Evolutionary conservation across 768 basidiomycete species (phyloP).

Genomic region (Boletus tomentosulus): DNA sequence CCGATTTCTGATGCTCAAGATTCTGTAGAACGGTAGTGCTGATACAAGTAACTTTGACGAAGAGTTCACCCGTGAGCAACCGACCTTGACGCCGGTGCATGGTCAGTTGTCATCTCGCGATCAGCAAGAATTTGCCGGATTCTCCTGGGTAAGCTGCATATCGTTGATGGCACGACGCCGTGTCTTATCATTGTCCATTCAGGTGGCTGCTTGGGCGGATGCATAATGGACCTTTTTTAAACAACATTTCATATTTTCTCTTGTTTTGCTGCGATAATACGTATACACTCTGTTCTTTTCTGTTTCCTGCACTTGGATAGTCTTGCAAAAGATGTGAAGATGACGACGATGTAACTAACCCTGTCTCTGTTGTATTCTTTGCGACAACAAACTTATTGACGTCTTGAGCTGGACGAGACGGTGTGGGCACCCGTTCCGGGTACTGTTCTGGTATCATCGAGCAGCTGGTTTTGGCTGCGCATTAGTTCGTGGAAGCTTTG

Average conservation of each 20-base stretch:
- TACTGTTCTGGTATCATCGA: constrained; percentile 31
- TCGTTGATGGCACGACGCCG: background rate
- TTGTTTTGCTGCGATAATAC: constrained; percentile 34
- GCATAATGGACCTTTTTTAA: constrained; percentile 32
- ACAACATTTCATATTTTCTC: constrained; percentile 24
- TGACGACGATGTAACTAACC: constrained; percentile 18
- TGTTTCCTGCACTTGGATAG: constrained; percentile 38
- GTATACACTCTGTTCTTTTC: constrained; percentile 23
- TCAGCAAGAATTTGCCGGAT: constrained; percentile 94
- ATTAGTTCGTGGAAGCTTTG: constrained; percentile 75
- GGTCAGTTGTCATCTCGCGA: constrained; percentile 86
- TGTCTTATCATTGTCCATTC: background rate
- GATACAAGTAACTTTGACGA: constrained; percentile 95
- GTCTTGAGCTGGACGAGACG: constrained; percentile 34
- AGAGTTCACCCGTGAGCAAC: constrained; percentile 96
- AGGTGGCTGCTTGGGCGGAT: constrained; percentile 57
- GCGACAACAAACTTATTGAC: constrained; percentile 14
- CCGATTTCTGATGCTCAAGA: constrained; percentile 5
- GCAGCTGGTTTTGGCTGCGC: constrained; percentile 43
- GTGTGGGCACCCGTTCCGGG: constrained; percentile 75
- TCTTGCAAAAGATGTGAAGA: constrained; percentile 25
- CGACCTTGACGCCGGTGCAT: constrained; percentile 95
- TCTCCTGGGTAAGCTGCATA: constrained; percentile 72
- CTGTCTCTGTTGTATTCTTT: constrained; percentile 5
- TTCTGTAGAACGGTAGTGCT: constrained; percentile 67